Conservation (phyloP, 1,139 yeast species). For the Arxiozyma heterogenica region DNA sequence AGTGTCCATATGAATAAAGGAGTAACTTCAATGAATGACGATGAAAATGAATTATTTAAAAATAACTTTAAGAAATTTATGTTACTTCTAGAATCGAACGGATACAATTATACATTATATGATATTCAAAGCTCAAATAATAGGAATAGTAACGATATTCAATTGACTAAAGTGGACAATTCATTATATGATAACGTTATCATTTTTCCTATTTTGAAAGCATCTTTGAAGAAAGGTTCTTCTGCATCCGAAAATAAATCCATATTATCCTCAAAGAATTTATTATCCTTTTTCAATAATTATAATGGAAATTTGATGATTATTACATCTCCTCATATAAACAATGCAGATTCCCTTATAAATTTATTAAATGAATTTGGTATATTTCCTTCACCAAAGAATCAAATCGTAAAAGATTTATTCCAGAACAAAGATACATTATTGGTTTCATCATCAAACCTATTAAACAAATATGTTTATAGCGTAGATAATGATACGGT, state of each 20-base stretch:
- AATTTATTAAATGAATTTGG: conserved; percentile 72
- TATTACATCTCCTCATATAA: conserved; percentile 41
- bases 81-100: neutral
- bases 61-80: neutral
- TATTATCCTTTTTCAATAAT: conserved; percentile 45
- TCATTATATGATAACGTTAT: conserved; percentile 46
- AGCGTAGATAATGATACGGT: conserved; percentile 14
- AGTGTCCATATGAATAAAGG: conserved; percentile 22
- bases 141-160: conserved; percentile 12
- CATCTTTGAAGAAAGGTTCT: neutral
- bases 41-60: neutral
- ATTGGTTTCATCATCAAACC: conserved; percentile 14
- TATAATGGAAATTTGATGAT: conserved; percentile 67
- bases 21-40: conserved; percentile 17
- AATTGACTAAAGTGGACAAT: conserved; percentile 36
- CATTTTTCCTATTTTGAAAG: conserved; percentile 39
- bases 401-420: conserved; percentile 57
- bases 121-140: neutral
- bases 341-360: conserved; percentile 63
- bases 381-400: conserved; percentile 74
- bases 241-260: conserved; percentile 28
- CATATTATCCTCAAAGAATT: conserved; percentile 35
- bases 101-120: neutral
- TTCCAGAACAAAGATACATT: conserved; percentile 33
- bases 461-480: conserved; percentile 21